Evolutionary conservation across 1,139 yeast species (phyloP).

Genomic region (Hemisphaericaspora xylofermentans): DNA sequence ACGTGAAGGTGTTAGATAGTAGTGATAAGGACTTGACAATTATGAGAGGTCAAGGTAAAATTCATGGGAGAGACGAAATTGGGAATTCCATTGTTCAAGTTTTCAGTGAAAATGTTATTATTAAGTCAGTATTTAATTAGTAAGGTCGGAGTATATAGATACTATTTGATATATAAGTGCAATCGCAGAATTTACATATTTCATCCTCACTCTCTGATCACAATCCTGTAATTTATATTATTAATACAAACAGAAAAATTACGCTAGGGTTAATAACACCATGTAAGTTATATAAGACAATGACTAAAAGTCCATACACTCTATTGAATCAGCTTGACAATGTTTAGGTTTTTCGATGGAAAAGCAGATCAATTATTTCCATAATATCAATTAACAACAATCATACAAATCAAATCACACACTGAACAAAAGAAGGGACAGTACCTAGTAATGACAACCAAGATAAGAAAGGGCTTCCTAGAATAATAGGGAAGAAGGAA

Average conservation of each 20-base stretch:
- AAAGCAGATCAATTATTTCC: too few relatives aligned
- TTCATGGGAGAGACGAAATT: conserved; percentile 12
- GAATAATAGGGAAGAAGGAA: neutral
- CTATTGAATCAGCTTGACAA: neutral
- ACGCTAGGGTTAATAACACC: too few relatives aligned
- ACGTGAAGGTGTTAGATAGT: conserved; percentile 18
- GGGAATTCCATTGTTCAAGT: conserved; percentile 19
- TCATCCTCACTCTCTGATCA: neutral
- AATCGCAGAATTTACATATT: neutral
- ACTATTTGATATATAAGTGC: neutral
- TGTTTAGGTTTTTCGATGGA: too few relatives aligned
- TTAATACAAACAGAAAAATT: neutral
- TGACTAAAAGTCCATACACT: too few relatives aligned
- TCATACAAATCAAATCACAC: too few relatives aligned
- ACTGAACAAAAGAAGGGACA: too few relatives aligned
- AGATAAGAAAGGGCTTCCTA: neutral
- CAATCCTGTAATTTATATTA: neutral
- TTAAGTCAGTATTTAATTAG: neutral
- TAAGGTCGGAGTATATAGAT: neutral
- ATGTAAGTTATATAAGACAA: too few relatives aligned
- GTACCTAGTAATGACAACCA: too few relatives aligned
- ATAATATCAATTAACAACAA: too few relatives aligned
- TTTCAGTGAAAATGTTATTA: neutral
- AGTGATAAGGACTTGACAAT: conserved; percentile 6
- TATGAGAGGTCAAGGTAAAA: conserved; percentile 12